Evolutionary conservation across 148 eudicot species (phyloP).

Genomic region (Silene latifolia): DNA sequence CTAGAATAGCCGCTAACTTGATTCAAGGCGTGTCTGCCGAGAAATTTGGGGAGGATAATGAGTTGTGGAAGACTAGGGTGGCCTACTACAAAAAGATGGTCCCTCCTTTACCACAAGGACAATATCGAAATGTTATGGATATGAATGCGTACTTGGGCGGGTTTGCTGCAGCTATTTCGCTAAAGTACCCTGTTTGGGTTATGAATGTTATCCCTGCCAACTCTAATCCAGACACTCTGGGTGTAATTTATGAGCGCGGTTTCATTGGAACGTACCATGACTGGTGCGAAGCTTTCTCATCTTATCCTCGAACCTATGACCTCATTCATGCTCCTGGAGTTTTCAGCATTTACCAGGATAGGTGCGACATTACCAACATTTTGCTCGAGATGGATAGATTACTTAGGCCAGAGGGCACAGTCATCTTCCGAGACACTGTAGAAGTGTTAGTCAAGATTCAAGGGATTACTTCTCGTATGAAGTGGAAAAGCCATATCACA

Average conservation of each 20-base stretch:
- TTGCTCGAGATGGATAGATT: constrained; percentile 84
- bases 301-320: constrained; percentile 91
- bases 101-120: constrained; percentile 46
- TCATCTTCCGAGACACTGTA: constrained; percentile 63
- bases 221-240: constrained; percentile 60
- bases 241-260: constrained; percentile 73
- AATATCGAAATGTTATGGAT: constrained; percentile 74
- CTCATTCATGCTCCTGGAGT: constrained; percentile 79
- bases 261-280: constrained; percentile 84
- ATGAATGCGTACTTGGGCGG: constrained; percentile 92
- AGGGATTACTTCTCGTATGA: constrained; percentile 51
- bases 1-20: constrained; percentile 59
- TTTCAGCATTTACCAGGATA: constrained; percentile 70
- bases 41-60: constrained; percentile 57
- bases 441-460: constrained; percentile 66
- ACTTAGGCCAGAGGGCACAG: constrained; percentile 79
- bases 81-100: constrained; percentile 49
- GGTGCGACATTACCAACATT: constrained; percentile 70
- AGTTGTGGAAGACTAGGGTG: constrained; percentile 64
- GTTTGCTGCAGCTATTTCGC: constrained; percentile 66
- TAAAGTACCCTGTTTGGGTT: constrained; percentile 87
- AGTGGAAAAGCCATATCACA: constrained; percentile 56
- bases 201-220: constrained; percentile 87
- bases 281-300: constrained; percentile 93
- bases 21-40: constrained; percentile 50